A percentile compares a stretch with the other conserved stretches of the same genome.
Evolutionary conservation across 257 asterid genomes (phyloP).

Genomic region (Coffea eugenioides): DNA sequence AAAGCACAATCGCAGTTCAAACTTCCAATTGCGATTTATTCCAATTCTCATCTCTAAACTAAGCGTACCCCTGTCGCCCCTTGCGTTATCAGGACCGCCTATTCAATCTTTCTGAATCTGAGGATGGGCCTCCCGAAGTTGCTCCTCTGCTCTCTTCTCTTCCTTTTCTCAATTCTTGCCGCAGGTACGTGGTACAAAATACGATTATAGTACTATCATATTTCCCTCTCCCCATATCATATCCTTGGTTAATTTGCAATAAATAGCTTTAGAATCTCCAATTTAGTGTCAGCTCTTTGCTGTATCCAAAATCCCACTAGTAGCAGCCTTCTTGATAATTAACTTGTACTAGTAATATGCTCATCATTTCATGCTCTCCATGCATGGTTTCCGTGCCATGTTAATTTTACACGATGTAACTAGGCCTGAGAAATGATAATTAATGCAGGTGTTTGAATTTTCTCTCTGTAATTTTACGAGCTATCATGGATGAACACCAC

Average conservation of each 20-base stretch:
- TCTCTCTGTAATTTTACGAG: neutral
- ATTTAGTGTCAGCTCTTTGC: neutral
- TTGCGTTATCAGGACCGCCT: neutral
- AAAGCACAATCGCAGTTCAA: neutral
- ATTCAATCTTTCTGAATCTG: neutral
- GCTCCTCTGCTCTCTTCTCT: conserved; percentile 23
- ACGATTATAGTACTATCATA: too few relatives aligned
- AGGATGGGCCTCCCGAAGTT: conserved; percentile 40
- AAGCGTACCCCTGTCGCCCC: neutral
- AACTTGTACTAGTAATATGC: too few relatives aligned
- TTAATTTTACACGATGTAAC: neutral
- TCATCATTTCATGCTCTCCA: neutral
- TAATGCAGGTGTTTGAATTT: neutral
- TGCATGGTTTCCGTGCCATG: too few relatives aligned
- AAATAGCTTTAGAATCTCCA: too few relatives aligned
- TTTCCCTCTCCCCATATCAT: neutral
- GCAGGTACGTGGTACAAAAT: conserved; percentile 32
- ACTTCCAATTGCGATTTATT: neutral
- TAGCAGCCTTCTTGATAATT: neutral
- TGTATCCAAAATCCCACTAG: too few relatives aligned
- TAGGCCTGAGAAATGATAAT: neutral
- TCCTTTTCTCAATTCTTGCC: conserved; percentile 33
- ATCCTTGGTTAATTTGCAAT: neutral
- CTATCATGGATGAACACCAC: neutral
- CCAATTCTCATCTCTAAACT: neutral